Conservation (phyloP, 768 basidiomycete species). For the Cytidiella melzeri region DNA sequence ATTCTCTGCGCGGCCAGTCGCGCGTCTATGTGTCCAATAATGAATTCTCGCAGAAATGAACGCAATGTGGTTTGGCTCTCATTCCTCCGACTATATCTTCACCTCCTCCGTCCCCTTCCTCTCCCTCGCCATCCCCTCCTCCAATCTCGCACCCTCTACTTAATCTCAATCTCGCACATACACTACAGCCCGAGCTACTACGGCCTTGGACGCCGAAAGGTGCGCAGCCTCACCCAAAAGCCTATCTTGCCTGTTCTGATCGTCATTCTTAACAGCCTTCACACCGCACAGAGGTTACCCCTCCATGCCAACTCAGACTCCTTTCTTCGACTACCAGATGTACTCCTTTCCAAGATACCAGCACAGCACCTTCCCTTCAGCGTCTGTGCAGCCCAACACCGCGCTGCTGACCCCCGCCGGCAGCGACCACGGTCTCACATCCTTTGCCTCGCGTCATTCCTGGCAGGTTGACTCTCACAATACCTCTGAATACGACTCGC, state of each 20-base stretch:
- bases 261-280: too few relatives aligned
- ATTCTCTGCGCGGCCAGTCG: slow-evolving; percentile 18
- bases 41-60: slow-evolving; percentile 9
- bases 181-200: too few relatives aligned
- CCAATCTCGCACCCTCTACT: neutral
- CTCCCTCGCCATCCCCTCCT: slow-evolving; percentile 7
- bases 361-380: slow-evolving; percentile 1
- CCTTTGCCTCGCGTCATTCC: slow-evolving; percentile 14
- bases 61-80: too few relatives aligned
- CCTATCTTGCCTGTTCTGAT: neutral
- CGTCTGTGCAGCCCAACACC: slow-evolving; percentile 6
- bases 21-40: slow-evolving; percentile 13
- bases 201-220: too few relatives aligned
- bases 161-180: neutral
- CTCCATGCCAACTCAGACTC: slow-evolving; percentile 6
- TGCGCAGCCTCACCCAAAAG: neutral
- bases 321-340: slow-evolving; percentile 10
- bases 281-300: too few relatives aligned
- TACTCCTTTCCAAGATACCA: slow-evolving; percentile 8
- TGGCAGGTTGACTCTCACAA: slow-evolving; percentile 20
- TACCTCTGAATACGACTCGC: slow-evolving; percentile 14
- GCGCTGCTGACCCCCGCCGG: slow-evolving; percentile 2
- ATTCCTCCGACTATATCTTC: slow-evolving; percentile 16
- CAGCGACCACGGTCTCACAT: slow-evolving; percentile 11
- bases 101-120: slow-evolving; percentile 14